phyloP scores from a whole-genome alignment of 1,284 basidiomycete genomes.

The Irpex sp. region DNA sequence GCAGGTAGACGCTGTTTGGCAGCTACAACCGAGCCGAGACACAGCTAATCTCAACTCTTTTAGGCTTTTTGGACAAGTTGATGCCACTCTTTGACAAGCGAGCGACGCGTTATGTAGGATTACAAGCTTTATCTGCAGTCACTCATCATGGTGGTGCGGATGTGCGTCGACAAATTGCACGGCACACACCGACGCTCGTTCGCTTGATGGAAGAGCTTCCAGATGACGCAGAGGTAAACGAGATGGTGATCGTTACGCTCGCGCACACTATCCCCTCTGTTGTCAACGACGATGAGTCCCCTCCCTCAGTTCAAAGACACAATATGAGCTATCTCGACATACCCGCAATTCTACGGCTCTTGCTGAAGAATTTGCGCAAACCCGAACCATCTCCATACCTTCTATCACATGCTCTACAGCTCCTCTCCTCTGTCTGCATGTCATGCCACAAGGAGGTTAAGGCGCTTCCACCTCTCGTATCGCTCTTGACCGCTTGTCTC shows the following conservation, averaged over 20 bases:
- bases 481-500: conserved; percentile 50
- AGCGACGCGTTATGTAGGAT: conserved; percentile 44
- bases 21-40: not conserved
- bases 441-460: conserved; percentile 43
- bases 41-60: not conserved
- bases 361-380: conserved; percentile 40
- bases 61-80: conserved; percentile 53
- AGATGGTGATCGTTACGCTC: conserved; percentile 49
- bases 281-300: conserved; percentile 32
- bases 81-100: conserved; percentile 47
- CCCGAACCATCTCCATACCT: conserved; percentile 41
- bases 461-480: conserved; percentile 37
- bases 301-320: conserved; percentile 24
- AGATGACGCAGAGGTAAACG: conserved; percentile 45
- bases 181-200: conserved; percentile 31
- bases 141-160: conserved; percentile 58
- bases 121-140: conserved; percentile 52
- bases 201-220: conserved; percentile 44
- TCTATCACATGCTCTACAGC: conserved; percentile 47
- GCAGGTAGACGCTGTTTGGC: conserved; percentile 36
- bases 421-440: conserved; percentile 40
- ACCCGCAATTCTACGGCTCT: conserved; percentile 38
- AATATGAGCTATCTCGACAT: conserved; percentile 42
- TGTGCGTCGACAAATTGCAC: conserved; percentile 49
- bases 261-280: conserved; percentile 49